A percentile compares a stretch with the other conserved stretches of the same genome.
phyloP scores from a whole-genome alignment of 805 yeast genomes.

The Wickerhamiella nectarea region DNA sequence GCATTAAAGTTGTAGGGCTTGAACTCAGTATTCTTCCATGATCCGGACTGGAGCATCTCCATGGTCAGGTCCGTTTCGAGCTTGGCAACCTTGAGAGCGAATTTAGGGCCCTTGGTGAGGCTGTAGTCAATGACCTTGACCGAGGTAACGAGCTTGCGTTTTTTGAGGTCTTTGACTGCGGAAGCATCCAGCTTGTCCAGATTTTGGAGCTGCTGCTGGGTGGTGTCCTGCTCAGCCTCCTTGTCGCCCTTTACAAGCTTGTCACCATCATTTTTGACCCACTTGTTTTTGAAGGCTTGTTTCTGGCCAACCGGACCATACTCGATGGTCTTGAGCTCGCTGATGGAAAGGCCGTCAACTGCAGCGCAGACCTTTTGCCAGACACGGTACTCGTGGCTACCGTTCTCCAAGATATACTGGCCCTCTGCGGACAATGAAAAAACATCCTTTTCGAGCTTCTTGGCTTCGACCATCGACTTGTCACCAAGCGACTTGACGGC shows the following conservation, averaged over 20 bases:
- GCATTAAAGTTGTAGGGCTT: constrained; percentile 94
- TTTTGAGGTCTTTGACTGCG: constrained; percentile 72
- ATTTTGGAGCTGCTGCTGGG: constrained; percentile 39
- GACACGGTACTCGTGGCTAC: constrained; percentile 83
- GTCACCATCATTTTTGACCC: constrained; percentile 85
- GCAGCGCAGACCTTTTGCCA: constrained; percentile 58
- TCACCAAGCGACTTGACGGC: constrained; percentile 79
- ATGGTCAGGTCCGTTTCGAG: constrained; percentile 87
- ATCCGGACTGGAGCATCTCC: constrained; percentile 74
- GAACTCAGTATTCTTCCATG: constrained; percentile 74
- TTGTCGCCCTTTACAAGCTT: constrained; percentile 44
- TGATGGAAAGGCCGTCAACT: constrained; percentile 66
- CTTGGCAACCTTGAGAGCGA: constrained; percentile 64
- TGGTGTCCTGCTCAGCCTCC: constrained; percentile 46
- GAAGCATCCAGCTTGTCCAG: constrained; percentile 43
- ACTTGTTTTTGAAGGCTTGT: constrained; percentile 91
- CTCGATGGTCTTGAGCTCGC: constrained; percentile 54
- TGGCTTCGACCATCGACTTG: constrained; percentile 62
- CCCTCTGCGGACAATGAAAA: constrained; percentile 77
- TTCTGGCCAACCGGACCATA: constrained; percentile 91
- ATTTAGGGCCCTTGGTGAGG: constrained; percentile 70
- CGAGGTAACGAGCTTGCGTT: constrained; percentile 71
- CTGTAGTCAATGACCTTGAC: constrained; percentile 62
- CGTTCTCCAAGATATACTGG: constrained; percentile 56
- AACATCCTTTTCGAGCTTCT: constrained; percentile 57